Conservation (phyloP, 2,329 filamentous ascomycete species). For the Fusarium nematophilum region DNA sequence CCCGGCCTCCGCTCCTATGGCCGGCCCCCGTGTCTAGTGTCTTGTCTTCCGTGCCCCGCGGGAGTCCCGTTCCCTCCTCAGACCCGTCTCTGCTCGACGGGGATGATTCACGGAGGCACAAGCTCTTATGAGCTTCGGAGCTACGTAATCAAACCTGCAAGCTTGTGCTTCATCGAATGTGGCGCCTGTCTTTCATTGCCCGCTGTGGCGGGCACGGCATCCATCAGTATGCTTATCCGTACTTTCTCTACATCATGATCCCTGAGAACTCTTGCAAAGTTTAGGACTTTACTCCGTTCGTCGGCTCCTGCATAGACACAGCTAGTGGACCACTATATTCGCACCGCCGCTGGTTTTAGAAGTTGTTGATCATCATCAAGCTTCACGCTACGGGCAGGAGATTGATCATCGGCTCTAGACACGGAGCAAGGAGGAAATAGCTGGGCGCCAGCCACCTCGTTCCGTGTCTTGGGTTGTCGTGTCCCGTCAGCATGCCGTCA, state of each 20-base stretch:
- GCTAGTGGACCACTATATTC: too few species aligned
- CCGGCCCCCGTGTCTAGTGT: neutral
- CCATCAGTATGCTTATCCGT: too few species aligned
- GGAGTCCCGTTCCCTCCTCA: conserved; percentile 23
- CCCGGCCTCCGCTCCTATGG: neutral
- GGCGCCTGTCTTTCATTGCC: neutral
- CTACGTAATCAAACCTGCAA: neutral
- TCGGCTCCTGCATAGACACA: too few species aligned
- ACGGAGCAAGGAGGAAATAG: too few species aligned
- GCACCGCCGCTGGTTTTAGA: too few species aligned
- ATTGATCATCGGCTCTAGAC: too few species aligned
- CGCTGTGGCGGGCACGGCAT: too few species aligned
- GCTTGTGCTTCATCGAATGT: conserved; percentile 9
- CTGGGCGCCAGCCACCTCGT: neutral
- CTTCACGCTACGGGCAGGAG: too few species aligned
- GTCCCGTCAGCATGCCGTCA: conserved; percentile 10
- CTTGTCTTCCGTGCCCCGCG: conserved; percentile 8
- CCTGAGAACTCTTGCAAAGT: too few species aligned
- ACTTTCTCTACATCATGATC: too few species aligned
- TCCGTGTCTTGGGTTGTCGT: neutral
- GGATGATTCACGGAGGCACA: neutral
- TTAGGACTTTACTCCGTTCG: too few species aligned
- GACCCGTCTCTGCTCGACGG: neutral
- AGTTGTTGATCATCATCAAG: too few species aligned
- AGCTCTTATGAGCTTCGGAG: conserved; percentile 13